phyloP scores from a whole-genome alignment of 352 stramenopile species.

The Phytopythium vexans region DNA sequence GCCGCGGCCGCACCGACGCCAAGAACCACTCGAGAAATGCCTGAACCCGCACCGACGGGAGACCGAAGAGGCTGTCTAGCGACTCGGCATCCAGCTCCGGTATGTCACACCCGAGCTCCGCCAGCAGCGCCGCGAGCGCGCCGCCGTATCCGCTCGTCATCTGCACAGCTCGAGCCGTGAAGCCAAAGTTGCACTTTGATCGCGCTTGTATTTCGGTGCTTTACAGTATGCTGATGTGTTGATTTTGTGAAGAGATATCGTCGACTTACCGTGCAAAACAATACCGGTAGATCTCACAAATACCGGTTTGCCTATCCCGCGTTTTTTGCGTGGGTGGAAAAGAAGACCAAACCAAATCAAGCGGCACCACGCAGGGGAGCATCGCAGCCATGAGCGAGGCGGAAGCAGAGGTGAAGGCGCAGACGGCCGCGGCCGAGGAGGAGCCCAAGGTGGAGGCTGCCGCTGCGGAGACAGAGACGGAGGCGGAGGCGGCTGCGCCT shows the following conservation, averaged over 20 bases:
- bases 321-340: no score
- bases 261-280: no score
- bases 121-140: slow-evolving; percentile 28
- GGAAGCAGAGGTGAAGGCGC: slow-evolving; percentile 13
- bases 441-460: neutral
- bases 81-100: slow-evolving; percentile 18
- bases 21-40: slow-evolving; percentile 46
- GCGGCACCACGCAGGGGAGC: slow-evolving; percentile 23
- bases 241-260: no score
- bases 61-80: slow-evolving; percentile 33
- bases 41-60: slow-evolving; percentile 39
- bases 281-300: no score
- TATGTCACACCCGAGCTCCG: slow-evolving; percentile 30
- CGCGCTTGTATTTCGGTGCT: no score
- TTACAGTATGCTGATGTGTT: no score
- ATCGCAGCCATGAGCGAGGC: slow-evolving; percentile 2
- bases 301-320: no score
- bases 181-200: no score
- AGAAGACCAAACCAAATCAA: no score
- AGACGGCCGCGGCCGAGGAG: neutral
- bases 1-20: slow-evolving; percentile 19
- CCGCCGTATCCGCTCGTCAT: slow-evolving; percentile 16
- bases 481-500: slow-evolving; percentile 11
- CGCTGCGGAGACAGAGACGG: slow-evolving; percentile 1
- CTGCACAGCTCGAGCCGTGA: neutral